Conservation (phyloP, 768 basidiomycete species). For the Asterophora parasitica region DNA sequence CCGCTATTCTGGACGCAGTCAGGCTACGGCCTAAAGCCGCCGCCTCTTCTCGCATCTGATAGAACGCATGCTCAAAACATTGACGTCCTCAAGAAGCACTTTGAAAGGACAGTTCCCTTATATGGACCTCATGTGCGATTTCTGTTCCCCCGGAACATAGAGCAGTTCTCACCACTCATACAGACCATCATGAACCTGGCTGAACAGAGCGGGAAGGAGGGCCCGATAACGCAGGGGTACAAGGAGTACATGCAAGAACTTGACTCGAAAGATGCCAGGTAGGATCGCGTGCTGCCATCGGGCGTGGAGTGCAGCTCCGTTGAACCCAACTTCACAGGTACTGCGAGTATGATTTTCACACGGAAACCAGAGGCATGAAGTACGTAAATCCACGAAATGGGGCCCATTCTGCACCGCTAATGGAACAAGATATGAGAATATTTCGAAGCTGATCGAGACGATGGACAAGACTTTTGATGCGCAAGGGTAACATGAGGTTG, state of each 20-base stretch:
- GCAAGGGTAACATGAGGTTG: conserved; percentile 56
- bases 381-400: conserved; percentile 27
- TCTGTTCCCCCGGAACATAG: neutral
- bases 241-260: conserved; percentile 60
- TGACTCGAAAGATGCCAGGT: conserved; percentile 53
- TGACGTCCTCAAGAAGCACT: conserved; percentile 69
- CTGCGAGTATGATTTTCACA: conserved; percentile 88
- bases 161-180: conserved; percentile 2
- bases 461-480: conserved; percentile 71
- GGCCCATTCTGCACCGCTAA: neutral
- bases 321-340: conserved; percentile 42
- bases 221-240: conserved; percentile 72
- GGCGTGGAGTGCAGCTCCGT: neutral
- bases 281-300: conserved; percentile 16
- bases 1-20: conserved; percentile 92
- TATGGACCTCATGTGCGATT: conserved; percentile 76
- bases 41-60: conserved; percentile 72
- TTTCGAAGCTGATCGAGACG: conserved; percentile 66
- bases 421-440: conserved; percentile 75
- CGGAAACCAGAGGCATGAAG: conserved; percentile 94
- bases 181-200: conserved; percentile 87
- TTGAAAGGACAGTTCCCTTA: conserved; percentile 52
- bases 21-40: conserved; percentile 83
- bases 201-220: conserved; percentile 89
- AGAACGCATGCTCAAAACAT: conserved; percentile 69